Evolutionary conservation across 2,329 filamentous ascomycete species (phyloP).

Genomic region (Aspergillus sergii): DNA sequence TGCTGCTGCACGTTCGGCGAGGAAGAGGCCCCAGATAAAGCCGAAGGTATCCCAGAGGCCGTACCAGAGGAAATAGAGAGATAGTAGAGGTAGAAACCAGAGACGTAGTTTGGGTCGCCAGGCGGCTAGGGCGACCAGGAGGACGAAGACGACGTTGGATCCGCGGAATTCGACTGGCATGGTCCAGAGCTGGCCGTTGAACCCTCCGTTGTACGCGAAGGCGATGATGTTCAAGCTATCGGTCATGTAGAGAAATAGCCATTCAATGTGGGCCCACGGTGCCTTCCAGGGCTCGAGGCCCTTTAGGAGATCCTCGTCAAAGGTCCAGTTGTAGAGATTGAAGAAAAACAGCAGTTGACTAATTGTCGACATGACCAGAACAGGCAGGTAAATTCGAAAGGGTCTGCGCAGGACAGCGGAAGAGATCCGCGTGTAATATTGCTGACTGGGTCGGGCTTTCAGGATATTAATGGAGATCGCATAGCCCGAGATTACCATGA

Average conservation of each 20-base stretch:
- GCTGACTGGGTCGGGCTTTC: slow-evolving; percentile 20
- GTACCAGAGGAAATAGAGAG: slow-evolving; percentile 23
- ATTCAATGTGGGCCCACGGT: slow-evolving; percentile 22
- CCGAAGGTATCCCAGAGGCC: slow-evolving; percentile 27
- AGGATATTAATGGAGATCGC: slow-evolving; percentile 57
- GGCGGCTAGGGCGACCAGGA: slow-evolving; percentile 19
- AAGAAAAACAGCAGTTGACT: slow-evolving; percentile 24
- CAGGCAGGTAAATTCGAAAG: slow-evolving; percentile 26
- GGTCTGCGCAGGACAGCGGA: slow-evolving; percentile 22
- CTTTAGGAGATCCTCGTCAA: slow-evolving; percentile 18
- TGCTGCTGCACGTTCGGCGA: slow-evolving; percentile 17
- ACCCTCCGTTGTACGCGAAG: slow-evolving; percentile 21
- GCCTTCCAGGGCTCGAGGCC: slow-evolving; percentile 21
- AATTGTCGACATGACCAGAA: slow-evolving; percentile 18
- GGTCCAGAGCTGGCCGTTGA: slow-evolving; percentile 29
- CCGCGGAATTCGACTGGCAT: slow-evolving; percentile 28
- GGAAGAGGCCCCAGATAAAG: slow-evolving; percentile 24
- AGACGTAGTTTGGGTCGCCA: slow-evolving; percentile 19
- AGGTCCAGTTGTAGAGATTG: slow-evolving; percentile 21
- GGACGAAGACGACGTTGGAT: slow-evolving; percentile 24
- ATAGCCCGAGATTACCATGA: slow-evolving; percentile 63
- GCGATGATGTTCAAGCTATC: slow-evolving; percentile 25
- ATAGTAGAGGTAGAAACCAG: slow-evolving; percentile 13
- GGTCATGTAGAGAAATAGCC: slow-evolving; percentile 22
- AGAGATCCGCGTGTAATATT: slow-evolving; percentile 17